Evolutionary conservation across 164 flowering plant species (phyloP).

Genomic region (Stephania yunnanensis): DNA sequence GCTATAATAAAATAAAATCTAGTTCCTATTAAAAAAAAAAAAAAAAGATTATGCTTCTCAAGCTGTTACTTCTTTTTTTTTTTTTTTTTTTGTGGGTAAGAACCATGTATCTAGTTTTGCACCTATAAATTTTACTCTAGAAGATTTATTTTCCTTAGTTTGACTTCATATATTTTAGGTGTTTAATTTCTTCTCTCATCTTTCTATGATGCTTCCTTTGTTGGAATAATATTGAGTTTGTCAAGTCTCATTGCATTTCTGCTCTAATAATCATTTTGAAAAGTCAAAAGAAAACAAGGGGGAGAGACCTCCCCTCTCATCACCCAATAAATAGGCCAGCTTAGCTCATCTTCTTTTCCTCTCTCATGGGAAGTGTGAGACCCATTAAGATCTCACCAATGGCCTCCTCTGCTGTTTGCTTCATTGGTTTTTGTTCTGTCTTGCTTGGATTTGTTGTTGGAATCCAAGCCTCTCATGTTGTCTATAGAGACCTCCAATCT

Average conservation of each 20-base stretch:
- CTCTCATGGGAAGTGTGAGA: background rate
- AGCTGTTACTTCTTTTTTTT: too few species aligned
- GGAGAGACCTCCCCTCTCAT: background rate
- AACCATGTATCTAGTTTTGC: too few species aligned
- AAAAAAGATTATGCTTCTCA: too few species aligned
- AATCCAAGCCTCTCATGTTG: constrained; percentile 15
- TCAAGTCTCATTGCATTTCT: background rate
- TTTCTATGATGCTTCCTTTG: background rate
- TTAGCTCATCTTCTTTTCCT: background rate
- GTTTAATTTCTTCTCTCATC: background rate
- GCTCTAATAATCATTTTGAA: background rate
- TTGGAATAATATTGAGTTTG: background rate
- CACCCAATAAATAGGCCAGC: background rate
- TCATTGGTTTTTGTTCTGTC: background rate
- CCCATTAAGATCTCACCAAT: background rate
- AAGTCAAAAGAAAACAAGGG: background rate
- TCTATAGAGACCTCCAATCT: constrained; percentile 14
- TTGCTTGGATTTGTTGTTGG: constrained; percentile 6
- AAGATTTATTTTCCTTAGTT: too few species aligned
- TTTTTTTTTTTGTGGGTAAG: too few species aligned
- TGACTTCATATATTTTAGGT: too few species aligned
- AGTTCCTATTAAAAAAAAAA: too few species aligned
- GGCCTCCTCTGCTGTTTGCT: background rate
- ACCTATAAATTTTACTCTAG: too few species aligned
- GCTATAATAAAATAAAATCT: too few species aligned